phyloP scores from a whole-genome alignment of 116 monocot species.

The Cymodocea nodosa region DNA sequence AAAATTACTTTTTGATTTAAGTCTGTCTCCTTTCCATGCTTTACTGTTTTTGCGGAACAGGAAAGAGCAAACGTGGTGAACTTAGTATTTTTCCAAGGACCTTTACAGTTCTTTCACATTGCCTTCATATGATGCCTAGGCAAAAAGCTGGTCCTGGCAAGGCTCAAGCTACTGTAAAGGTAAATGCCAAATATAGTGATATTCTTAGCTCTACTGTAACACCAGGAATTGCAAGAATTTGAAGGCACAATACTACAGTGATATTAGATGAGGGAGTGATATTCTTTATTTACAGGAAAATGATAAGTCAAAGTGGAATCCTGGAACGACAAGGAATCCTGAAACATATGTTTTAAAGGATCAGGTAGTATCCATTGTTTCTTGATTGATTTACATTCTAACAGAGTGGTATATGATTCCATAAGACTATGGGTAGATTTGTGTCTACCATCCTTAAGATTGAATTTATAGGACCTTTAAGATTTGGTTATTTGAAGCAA shows the following conservation, averaged over 20 bases:
- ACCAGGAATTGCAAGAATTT: too few relatives aligned
- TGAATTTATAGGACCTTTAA: too few relatives aligned
- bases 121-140: conserved; percentile 98
- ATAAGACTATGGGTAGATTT: too few relatives aligned
- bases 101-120: conserved; percentile 71
- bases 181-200: conserved; percentile 4
- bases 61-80: conserved; percentile 92
- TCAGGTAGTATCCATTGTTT: conserved; percentile 36
- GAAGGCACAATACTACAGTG: too few relatives aligned
- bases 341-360: conserved; percentile 84
- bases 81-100: conserved; percentile 77
- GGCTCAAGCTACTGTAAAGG: conserved; percentile 35
- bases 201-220: too few relatives aligned
- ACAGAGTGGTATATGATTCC: background rate
- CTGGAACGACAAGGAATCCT: conserved; percentile 83
- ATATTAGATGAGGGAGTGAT: background rate
- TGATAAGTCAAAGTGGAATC: conserved; percentile 41
- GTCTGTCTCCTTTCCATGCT: background rate
- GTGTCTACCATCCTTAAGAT: too few relatives aligned
- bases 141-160: conserved; percentile 43
- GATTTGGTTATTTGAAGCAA: too few relatives aligned
- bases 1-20: background rate
- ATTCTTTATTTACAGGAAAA: conserved; percentile 32
- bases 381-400: background rate
- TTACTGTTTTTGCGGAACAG: conserved; percentile 14